Evolutionary conservation across 2,329 filamentous ascomycete species (phyloP), one percentile per base, ranked within the genome.

Genomic region (Aspergillus viridinutans): DNA sequence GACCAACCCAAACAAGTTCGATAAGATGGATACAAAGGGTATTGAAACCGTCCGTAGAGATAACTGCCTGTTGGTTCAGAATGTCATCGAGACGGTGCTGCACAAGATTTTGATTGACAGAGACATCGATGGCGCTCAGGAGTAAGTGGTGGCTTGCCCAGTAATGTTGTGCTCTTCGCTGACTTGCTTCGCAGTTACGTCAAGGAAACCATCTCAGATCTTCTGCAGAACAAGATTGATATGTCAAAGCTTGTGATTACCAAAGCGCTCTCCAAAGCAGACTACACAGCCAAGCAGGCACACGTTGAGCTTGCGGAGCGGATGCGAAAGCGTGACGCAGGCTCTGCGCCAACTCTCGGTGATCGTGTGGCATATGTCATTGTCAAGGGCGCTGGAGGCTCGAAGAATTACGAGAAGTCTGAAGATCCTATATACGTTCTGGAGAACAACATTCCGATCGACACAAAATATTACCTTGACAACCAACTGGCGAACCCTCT

Each of bases 11-110:
- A 85, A 93, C 45, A 97, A 96, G 75, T 94, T 89, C 74, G 95
- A 99, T 83, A 99, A 97, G 81, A 99, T 99, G 95, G 94, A 99
- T 75, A 97, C 91, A 58, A 99, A 99, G 74, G 94, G 94, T 81
- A 97, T 99, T 64, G 94, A 99, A 76, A 99, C 94, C 3, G 95
- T 99, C 49, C 88, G 94, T 64, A 84, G 94, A 82, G 94, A 99
- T 74, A 99, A 99, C 72, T 99, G 94, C 72, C 82, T 94, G 53
- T 79, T 99, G 58, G 94, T 97, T 17, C 93, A 97, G 75, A 97
- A 90, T 3, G 94, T 97, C 58, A 97, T 99, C 68, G 94, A 99
- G 75, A 97, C 94, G 55, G 93, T 96, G 23, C 78, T 99, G 62
- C 85, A 91, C 64, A 97, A 97, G 88, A 90, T 99, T 67, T 78